Evolutionary conservation across 2,329 filamentous ascomycete genomes (phyloP).

Genomic region (Cladosporium sp.): DNA sequence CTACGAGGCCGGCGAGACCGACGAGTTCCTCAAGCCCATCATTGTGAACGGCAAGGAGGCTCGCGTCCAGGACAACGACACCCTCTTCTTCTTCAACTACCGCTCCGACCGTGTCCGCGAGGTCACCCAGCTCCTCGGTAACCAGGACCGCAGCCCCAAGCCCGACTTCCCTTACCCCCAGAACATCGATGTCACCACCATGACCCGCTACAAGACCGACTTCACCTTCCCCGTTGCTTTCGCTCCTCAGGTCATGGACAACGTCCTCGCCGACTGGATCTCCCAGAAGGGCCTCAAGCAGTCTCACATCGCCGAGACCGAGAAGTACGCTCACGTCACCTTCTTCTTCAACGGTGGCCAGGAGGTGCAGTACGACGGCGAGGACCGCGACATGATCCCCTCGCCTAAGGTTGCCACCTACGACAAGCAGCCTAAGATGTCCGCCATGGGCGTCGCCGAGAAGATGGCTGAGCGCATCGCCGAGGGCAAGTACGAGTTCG

Average conservation of each 20-base stretch:
- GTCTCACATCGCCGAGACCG: conserved; percentile 95
- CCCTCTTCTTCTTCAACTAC: conserved; percentile 99
- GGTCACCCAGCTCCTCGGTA: conserved; percentile 89
- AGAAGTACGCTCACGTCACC: conserved; percentile 99
- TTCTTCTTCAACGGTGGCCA: conserved; percentile 99
- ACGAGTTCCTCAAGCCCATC: conserved; percentile 98
- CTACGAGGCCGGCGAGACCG: conserved; percentile 83
- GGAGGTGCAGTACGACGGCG: conserved; percentile 90
- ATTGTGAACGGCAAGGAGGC: conserved; percentile 83
- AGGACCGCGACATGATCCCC: conserved; percentile 88
- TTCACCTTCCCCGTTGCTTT: conserved; percentile 92
- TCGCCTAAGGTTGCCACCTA: conserved; percentile 96
- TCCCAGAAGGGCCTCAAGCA: conserved; percentile 85
- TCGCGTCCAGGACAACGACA: conserved; percentile 87
- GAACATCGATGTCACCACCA: conserved; percentile 82
- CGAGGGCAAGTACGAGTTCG: conserved; percentile 85
- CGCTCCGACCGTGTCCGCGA: conserved; percentile 96
- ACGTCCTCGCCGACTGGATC: conserved; percentile 97
- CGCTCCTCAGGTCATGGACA: conserved; percentile 90
- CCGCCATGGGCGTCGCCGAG: conserved; percentile 80
- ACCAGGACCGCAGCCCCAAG: conserved; percentile 83
- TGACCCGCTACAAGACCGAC: conserved; percentile 97
- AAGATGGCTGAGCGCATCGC: conserved; percentile 84
- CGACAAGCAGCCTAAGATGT: conserved; percentile 94
- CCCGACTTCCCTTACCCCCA: conserved; percentile 94